These are phyloP conservation scores for Hibiscus mutabilis DNA, from an alignment of 345 rosid species.

Conservation along the genomic window DNA sequence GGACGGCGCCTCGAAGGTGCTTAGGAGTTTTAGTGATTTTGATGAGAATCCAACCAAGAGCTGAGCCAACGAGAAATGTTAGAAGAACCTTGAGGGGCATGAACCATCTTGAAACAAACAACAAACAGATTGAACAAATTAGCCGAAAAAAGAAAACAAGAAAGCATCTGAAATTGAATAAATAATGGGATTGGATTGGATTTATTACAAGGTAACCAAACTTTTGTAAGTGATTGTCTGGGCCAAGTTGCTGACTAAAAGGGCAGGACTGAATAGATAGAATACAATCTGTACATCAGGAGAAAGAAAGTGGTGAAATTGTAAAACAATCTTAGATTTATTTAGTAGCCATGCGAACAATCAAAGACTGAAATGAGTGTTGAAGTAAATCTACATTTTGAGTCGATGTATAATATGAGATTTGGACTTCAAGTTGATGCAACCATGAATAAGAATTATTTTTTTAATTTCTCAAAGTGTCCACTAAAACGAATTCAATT, in stretches of 20 bases:
- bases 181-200: not conserved
- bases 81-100: constrained; percentile 36
- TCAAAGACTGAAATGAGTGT: not conserved
- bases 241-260: constrained; percentile 34
- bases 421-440: not conserved
- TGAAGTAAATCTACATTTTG: not conserved
- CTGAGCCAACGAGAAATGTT: constrained; percentile 13
- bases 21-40: constrained; percentile 40
- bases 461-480: no score
- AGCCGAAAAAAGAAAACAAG: not conserved
- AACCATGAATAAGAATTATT: not conserved
- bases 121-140: not conserved
- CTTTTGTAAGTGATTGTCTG: constrained; percentile 29
- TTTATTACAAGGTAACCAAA: constrained; percentile 36
- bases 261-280: constrained; percentile 34
- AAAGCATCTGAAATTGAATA: not conserved
- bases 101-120: constrained; percentile 32
- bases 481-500: no score
- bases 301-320: not conserved
- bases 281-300: constrained; percentile 24
- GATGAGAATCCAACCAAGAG: constrained; percentile 43
- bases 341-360: no score
- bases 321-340: not conserved
- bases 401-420: no score
- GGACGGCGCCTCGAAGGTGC: constrained; percentile 29